These are phyloP conservation scores for Hymenoscyphus occultus DNA, from an alignment of 2,329 filamentous ascomycete species.

Conservation along the genomic window DNA sequence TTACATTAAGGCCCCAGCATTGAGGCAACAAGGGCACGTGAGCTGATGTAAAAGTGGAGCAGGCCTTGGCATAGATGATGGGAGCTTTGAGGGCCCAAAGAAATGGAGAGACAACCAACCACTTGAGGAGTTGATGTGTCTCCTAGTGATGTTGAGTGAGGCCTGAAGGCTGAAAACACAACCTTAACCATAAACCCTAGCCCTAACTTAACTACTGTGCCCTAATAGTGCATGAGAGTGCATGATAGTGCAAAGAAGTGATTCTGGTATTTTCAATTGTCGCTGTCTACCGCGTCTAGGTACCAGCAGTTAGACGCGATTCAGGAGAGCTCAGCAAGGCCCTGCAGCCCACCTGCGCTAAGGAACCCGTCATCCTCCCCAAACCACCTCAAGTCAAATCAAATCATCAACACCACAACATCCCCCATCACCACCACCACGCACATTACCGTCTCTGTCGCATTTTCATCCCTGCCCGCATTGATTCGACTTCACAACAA, in stretches of 20 bases:
- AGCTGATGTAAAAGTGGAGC: neutral
- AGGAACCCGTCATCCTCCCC: conserved; percentile 19
- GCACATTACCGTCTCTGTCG: conserved; percentile 9
- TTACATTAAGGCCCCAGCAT: neutral
- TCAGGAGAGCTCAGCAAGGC: conserved; percentile 13
- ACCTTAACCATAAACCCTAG: neutral
- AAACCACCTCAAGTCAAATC: conserved; percentile 13
- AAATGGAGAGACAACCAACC: neutral
- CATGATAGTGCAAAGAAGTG: too few species aligned
- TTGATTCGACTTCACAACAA: conserved; percentile 26
- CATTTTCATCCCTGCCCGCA: conserved; percentile 23
- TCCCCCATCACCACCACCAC: conserved; percentile 11
- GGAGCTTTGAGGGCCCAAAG: neutral
- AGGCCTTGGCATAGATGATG: neutral
- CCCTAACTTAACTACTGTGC: neutral
- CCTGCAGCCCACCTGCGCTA: conserved; percentile 3
- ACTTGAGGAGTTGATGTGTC: neutral
- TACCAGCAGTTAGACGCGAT: neutral
- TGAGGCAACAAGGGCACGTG: neutral
- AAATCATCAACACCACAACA: conserved; percentile 2
- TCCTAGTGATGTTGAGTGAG: neutral
- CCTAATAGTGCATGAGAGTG: neutral
- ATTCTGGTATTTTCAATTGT: too few species aligned
- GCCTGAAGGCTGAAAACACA: neutral
- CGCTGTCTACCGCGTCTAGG: too few species aligned